Conservation (phyloP, 179 eudicot genomes). For the Corrigiola litoralis region DNA sequence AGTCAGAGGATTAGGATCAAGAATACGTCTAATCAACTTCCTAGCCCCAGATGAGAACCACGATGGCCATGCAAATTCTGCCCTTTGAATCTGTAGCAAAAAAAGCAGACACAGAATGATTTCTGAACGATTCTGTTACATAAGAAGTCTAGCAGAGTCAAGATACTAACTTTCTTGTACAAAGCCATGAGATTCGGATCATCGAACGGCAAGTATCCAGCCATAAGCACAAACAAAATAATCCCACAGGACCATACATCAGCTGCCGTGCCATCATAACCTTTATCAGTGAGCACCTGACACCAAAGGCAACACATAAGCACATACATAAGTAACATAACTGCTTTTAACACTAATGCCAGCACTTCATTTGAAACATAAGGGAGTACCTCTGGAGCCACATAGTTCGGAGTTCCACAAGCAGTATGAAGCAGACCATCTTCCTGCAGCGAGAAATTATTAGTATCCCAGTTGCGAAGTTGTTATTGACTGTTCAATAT, state of each 20-base stretch:
- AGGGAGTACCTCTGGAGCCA: conserved; percentile 86
- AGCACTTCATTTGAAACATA: background rate
- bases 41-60: conserved; percentile 57
- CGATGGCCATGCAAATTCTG: conserved; percentile 43
- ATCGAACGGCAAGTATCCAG: conserved; percentile 87
- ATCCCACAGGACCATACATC: conserved; percentile 94
- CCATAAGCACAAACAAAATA: conserved; percentile 84
- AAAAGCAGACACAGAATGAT: background rate
- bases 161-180: conserved; percentile 53
- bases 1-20: conserved; percentile 60
- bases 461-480: background rate
- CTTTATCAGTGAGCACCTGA: conserved; percentile 82
- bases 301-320: conserved; percentile 6
- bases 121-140: background rate
- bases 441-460: conserved; percentile 36
- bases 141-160: background rate
- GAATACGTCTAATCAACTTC: conserved; percentile 51
- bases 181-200: conserved; percentile 57
- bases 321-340: background rate
- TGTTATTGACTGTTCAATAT: background rate
- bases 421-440: conserved; percentile 93
- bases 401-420: conserved; percentile 87
- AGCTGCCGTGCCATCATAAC: conserved; percentile 77
- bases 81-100: conserved; percentile 54
- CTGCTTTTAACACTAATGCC: background rate